Base-by-base conservation (phyloP, 768 basidiomycete genomes). In the Royoungia palumana region DNA sequence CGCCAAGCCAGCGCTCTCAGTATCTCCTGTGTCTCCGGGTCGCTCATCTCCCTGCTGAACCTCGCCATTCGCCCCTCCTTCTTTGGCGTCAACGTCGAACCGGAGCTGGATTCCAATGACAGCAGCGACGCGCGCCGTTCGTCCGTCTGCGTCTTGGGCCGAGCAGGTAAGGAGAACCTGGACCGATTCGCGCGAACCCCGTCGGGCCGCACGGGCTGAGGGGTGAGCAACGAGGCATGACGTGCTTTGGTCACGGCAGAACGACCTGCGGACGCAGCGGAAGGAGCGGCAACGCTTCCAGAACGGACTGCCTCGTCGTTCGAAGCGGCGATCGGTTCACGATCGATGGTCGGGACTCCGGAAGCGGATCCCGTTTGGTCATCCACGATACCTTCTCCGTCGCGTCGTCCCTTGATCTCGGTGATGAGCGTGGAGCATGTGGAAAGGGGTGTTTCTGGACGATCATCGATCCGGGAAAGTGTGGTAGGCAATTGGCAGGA, bases 11-110 rank as follows among this genome's bases (percentile, higher is more conserved):
- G 32, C 19, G 42, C 49, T 11, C 39, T 54, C 30, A 65, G 40
- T 1, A 62, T 44, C 35, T 60, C 60, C 39, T 60, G 62, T 13
- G 57, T 64, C 22, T 64, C 62, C 2, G 57, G 49, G 16, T 54
- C 56, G 6, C 34, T 46, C 48, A 59, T 8, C 40, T 61, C 57
- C 44, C 16, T 50, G 13, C 49, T 54, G 60, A 51, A 61, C 19
- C 55, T 41, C 7, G 50, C 54, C 16, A 14, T 13, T 36, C 55
- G 46, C 39, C 44, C 66, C n/a, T 47, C 64, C 42, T 41, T 52
- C 46, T 45, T 52, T 12, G 38, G 7, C 40, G 27, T 28, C 11
- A 27, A 8, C 13, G 36, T 25, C 6, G 41, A 11, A 17, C 28
- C 19, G 10, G 43, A 10, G 17, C 20, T 22, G 10, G 46, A 35